phyloP scores from a whole-genome alignment of 352 stramenopile species.

The Pythium angustatum region DNA sequence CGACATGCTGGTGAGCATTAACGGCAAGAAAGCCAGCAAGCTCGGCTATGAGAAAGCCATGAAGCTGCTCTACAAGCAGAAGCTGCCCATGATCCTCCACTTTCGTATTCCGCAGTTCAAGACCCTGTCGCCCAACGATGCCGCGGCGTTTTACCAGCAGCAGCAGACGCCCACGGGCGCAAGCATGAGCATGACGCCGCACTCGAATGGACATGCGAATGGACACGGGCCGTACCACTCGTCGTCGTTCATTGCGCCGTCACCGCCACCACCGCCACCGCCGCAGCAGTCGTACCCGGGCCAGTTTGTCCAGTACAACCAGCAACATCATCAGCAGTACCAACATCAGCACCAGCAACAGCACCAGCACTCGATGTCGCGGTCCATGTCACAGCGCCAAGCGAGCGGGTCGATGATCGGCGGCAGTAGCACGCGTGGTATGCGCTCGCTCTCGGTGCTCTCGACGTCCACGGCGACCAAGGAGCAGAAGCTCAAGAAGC shows the following conservation, averaged over 20 bases:
- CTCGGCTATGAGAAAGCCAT: slow-evolving; percentile 81
- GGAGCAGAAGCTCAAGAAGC: slow-evolving; percentile 54
- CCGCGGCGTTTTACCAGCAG: slow-evolving; percentile 21
- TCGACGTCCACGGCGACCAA: slow-evolving; percentile 36
- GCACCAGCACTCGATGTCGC: background rate
- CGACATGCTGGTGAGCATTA: slow-evolving; percentile 77
- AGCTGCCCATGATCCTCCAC: slow-evolving; percentile 71
- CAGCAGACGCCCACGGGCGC: slow-evolving; percentile 13
- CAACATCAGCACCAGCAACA: slow-evolving; percentile 6
- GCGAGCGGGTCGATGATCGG: background rate
- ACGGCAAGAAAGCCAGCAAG: slow-evolving; percentile 74
- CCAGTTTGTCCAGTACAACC: slow-evolving; percentile 29
- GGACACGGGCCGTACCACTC: background rate
- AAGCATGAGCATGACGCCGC: slow-evolving; percentile 4
- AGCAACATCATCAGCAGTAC: slow-evolving; percentile 20
- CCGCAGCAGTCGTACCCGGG: slow-evolving; percentile 16
- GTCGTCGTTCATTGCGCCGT: slow-evolving; percentile 1
- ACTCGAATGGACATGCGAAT: background rate
- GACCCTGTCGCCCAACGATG: slow-evolving; percentile 21
- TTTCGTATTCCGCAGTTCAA: slow-evolving; percentile 58
- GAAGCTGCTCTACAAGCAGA: slow-evolving; percentile 77
- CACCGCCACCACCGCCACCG: background rate
- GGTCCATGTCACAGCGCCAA: slow-evolving; percentile 10
- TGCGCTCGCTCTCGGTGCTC: slow-evolving; percentile 24
- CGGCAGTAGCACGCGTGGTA: slow-evolving; percentile 7